Conservation (phyloP, 495 filamentous ascomycete genomes). For the Podospora didyma region DNA sequence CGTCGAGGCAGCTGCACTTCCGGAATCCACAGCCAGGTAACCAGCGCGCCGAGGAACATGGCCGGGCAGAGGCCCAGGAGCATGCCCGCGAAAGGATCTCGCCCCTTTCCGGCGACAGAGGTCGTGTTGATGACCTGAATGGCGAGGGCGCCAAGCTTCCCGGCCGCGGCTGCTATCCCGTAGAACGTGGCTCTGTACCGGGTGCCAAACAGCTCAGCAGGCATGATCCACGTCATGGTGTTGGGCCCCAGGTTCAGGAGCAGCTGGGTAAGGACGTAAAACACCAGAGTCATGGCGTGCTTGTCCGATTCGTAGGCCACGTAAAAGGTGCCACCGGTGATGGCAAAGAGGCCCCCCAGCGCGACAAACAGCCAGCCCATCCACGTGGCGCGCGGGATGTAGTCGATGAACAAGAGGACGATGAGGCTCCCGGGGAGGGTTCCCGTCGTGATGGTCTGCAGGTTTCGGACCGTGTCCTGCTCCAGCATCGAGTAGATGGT, state of each 20-base stretch:
- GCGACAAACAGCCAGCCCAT: slow-evolving; percentile 34
- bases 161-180: slow-evolving; percentile 39
- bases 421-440: slow-evolving; percentile 35
- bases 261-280: slow-evolving; percentile 58
- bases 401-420: slow-evolving; percentile 34
- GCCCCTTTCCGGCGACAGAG: slow-evolving; percentile 4
- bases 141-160: slow-evolving; percentile 39
- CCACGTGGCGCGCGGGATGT: slow-evolving; percentile 34
- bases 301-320: slow-evolving; percentile 26
- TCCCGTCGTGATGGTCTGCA: slow-evolving; percentile 37
- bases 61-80: slow-evolving; percentile 28
- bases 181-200: slow-evolving; percentile 37
- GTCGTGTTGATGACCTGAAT: slow-evolving; percentile 16
- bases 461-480: slow-evolving; percentile 28
- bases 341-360: slow-evolving; percentile 35
- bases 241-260: slow-evolving; percentile 65
- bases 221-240: slow-evolving; percentile 56
- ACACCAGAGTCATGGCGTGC: slow-evolving; percentile 45
- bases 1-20: slow-evolving; percentile 21
- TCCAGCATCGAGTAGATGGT: slow-evolving; percentile 32
- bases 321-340: slow-evolving; percentile 35
- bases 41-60: slow-evolving; percentile 29
- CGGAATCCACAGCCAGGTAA: slow-evolving; percentile 36
- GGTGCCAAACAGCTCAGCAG: slow-evolving; percentile 41
- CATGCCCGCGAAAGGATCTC: slow-evolving; percentile 23